Conservation (phyloP, 768 basidiomycete species). For the Suillus hirtellus region DNA sequence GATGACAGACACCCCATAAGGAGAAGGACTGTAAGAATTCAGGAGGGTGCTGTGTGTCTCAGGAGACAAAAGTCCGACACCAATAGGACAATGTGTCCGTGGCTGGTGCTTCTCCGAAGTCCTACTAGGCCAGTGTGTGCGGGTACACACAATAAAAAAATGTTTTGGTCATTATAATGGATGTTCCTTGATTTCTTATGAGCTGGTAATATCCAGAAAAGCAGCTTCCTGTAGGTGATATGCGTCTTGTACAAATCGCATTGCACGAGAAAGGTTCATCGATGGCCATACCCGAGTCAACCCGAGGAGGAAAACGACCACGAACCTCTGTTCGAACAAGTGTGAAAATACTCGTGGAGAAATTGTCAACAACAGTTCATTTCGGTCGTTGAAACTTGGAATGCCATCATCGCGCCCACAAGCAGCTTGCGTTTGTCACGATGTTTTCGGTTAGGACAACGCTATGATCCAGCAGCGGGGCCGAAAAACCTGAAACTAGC, state of each 20-base stretch:
- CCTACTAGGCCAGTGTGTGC: neutral
- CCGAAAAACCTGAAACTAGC: neutral
- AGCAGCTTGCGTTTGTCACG: slow-evolving; percentile 3
- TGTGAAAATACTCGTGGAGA: neutral
- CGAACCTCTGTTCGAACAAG: neutral
- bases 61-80: neutral
- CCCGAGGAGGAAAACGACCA: neutral
- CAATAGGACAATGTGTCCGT: neutral
- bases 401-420: slow-evolving; percentile 8
- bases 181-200: neutral
- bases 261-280: neutral
- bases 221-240: neutral
- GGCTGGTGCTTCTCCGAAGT: neutral
- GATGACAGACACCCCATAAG: slow-evolving; percentile 9
- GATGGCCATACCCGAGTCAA: neutral
- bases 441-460: slow-evolving; percentile 2
- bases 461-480: neutral
- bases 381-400: slow-evolving; percentile 5
- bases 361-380: slow-evolving; percentile 3
- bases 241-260: neutral
- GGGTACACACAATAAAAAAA: neutral
- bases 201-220: neutral
- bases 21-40: slow-evolving; percentile 8
- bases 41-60: neutral
- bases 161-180: neutral